These are phyloP conservation scores for Fereydounia khargensis DNA, from an alignment of 1,284 basidiomycete species.

Conservation along the genomic window DNA sequence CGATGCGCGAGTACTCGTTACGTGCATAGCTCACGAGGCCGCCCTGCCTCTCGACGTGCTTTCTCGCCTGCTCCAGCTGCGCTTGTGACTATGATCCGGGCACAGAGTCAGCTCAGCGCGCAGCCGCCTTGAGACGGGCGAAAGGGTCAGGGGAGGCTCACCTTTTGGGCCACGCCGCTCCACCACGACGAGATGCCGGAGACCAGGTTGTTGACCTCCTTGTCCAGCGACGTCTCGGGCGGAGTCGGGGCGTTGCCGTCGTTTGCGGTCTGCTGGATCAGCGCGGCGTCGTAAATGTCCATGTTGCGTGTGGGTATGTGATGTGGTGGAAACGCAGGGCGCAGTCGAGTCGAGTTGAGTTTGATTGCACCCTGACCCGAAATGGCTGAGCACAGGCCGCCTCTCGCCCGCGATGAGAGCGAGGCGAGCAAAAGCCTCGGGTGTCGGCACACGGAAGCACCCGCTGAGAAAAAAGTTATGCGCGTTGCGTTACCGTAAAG, in stretches of 20 bases:
- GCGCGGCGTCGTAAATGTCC: slow-evolving; percentile 34
- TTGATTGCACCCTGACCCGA: too few species aligned
- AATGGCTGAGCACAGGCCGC: too few species aligned
- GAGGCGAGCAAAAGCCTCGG: too few species aligned
- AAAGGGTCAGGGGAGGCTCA: slow-evolving; percentile 2
- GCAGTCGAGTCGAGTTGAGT: background rate
- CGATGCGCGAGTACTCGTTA: slow-evolving; percentile 35
- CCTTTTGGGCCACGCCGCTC: slow-evolving; percentile 45
- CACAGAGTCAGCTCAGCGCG: background rate
- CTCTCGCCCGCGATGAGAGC: too few species aligned
- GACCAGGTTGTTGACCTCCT: slow-evolving; percentile 45
- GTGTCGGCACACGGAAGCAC: too few species aligned
- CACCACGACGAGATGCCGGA: slow-evolving; percentile 51
- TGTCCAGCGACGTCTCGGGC: slow-evolving; percentile 38
- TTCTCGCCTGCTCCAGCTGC: slow-evolving; percentile 25
- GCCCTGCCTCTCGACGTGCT: slow-evolving; percentile 41
- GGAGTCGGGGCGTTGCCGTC: slow-evolving; percentile 1
- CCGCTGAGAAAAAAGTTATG: too few species aligned
- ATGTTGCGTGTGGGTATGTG: slow-evolving; percentile 2
- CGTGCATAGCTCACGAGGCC: slow-evolving; percentile 42
- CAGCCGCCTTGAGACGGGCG: background rate
- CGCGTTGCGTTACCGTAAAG: too few species aligned
- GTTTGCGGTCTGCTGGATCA: slow-evolving; percentile 7
- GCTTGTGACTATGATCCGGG: slow-evolving; percentile 25
- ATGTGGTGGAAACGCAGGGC: background rate